Evolutionary conservation across 192 early-diverging fungal genomes (phyloP), one percentile per base, ranked within the genome.

Genomic region (Phycomyces nitens): DNA sequence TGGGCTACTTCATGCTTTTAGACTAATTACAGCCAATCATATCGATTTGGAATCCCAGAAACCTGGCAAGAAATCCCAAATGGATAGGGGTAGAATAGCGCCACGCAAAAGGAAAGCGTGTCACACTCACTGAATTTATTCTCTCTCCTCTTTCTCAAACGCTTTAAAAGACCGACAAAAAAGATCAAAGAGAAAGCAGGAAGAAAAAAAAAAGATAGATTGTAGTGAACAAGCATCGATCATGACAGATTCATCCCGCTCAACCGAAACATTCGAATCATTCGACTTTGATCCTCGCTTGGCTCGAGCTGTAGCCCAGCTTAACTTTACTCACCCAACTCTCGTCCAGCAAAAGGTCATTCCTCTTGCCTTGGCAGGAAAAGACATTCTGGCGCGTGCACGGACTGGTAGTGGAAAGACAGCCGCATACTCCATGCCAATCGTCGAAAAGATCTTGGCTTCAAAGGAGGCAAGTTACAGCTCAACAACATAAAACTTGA

Each of bases 321-420:
- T 97, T 65, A 86, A 89, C 27, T 93, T 92, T 65, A 80, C 78
- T 22, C 82, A 86, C 42, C 95, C 97, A 5, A 97, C 97, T 47
- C 81, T 92, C 5, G 89, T 99, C 11, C 97, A 99, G 76, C 78
- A 84, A 39, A 86, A 84, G 29, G 88, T 89, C 1, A 96, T 99
- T 61, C 94, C 97, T 10, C 81, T 97, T 7, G 93, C 93, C 20
- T 79, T 99, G 6, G 71, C 87, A 34, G 95, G 97, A 44, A 96
- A 93, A 66, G 95, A 99, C 67, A 88, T 99, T 54, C 77, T 97
- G 47, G 97, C 94, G 11, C 79, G 88, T 44, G 95, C 97, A 21
- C 82, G 92, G 51, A 99, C 95, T 0, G 97, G 97, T 26, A 92
- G 89, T 23, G 97, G 97, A 65, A 99, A 99, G 77, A 98, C 97